phyloP scores from a whole-genome alignment of 1,284 basidiomycete species.

The Trichosporon sp. region DNA sequence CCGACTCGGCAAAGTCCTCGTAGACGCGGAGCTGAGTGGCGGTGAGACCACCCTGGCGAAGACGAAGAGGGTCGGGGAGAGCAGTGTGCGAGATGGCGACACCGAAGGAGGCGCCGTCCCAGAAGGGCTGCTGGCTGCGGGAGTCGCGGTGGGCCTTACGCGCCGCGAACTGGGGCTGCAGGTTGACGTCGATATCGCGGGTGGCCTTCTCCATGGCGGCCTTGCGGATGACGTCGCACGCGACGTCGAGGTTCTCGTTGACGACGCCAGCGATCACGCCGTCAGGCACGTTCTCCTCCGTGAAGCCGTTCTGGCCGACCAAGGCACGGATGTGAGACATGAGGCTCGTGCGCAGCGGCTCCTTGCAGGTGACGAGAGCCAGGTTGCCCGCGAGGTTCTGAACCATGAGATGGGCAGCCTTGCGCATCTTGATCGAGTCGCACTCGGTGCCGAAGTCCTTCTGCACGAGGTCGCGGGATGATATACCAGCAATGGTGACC shows the following conservation, averaged over 20 bases:
- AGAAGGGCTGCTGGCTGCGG: conserved; percentile 68
- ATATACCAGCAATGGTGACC: conserved; percentile 98
- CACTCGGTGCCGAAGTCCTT: conserved; percentile 97
- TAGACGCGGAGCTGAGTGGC: conserved; percentile 85
- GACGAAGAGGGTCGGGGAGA: conserved; percentile 85
- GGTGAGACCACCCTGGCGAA: conserved; percentile 81
- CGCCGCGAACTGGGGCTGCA: conserved; percentile 77
- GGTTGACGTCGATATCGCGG: conserved; percentile 91
- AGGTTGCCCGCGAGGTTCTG: conserved; percentile 95
- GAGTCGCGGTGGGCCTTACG: conserved; percentile 82
- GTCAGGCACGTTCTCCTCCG: conserved; percentile 65
- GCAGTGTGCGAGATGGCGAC: conserved; percentile 74
- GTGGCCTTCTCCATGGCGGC: conserved; percentile 97
- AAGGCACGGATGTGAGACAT: conserved; percentile 82
- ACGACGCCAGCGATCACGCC: conserved; percentile 74
- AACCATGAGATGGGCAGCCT: conserved; percentile 94
- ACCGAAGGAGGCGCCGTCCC: conserved; percentile 72
- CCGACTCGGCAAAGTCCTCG: conserved; percentile 80
- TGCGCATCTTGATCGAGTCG: conserved; percentile 86
- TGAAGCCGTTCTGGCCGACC: conserved; percentile 81
- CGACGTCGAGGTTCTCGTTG: conserved; percentile 90
- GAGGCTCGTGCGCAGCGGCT: conserved; percentile 91
- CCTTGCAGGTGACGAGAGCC: conserved; percentile 97
- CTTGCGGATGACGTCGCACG: conserved; percentile 93
- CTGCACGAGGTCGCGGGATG: conserved; percentile 89